Evolutionary conservation across 2,329 filamentous ascomycete genomes (phyloP), one percentile per base, ranked within the genome.

Genomic region (Emergomyces pasteurianus): DNA sequence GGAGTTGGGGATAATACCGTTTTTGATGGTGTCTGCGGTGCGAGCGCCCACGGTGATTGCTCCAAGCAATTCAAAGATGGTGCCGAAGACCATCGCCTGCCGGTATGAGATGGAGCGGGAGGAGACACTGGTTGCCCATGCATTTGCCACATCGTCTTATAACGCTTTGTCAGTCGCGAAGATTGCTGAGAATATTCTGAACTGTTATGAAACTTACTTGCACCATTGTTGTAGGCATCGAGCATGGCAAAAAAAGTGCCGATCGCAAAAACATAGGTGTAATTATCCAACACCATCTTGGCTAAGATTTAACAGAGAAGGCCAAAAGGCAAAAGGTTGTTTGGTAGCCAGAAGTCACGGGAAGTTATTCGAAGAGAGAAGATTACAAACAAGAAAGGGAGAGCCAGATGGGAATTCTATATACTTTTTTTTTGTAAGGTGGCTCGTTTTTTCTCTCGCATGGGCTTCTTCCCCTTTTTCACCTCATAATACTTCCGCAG

Each of bases 61-160:
- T 54, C 86, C 86, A 54, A 83, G 73, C 73, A 88, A 78, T 72
- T 89, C 86, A 73, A 88, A 88, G 64, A 88, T 73, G 54, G 82
- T 81, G 55, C 84, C 83, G 55, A 87, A 76, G 40, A 86, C 67
- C 84, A 87, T 87, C 65, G 85, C 87, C 74, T 86, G 84, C 66
- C 83, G 75, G 76, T 89, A 88, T 1, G 85, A 79, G 69, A 90
- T 80, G 65, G 88, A 91, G 59, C 88, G 78, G n/a, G 88, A 91
- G 23, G 88, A 91, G 62, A 92, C 88, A 68, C 83, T 87, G 67
- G 89, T 92, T 8, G 88, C 88, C 86, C 87, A 92, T 58, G 88
- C 79, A 76, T 92, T 92, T 70, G 89, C 88, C 61, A 92, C 88
- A 87, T 92, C 89, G 74, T 91, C 85, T 87, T 62, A 50, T 38